Evolutionary conservation across 1,284 basidiomycete genomes (phyloP).

Genomic region (Heterobasidion occidentale): DNA sequence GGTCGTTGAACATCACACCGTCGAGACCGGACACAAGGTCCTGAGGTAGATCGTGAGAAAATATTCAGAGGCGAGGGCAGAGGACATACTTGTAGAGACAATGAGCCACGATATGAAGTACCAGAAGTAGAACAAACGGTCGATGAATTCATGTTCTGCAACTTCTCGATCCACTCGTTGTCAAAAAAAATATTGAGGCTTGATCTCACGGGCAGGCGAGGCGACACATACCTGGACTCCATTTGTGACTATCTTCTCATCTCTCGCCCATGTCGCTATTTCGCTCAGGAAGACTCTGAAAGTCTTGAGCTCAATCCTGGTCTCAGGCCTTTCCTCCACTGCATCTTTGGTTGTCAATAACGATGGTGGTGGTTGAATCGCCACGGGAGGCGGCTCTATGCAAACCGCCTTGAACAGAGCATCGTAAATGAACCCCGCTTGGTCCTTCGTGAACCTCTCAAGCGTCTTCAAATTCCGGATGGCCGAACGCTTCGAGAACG

Average conservation of each 20-base stretch:
- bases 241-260: conserved; percentile 90
- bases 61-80: background rate
- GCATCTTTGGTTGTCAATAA: conserved; percentile 49
- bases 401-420: conserved; percentile 86
- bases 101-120: conserved; percentile 64
- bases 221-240: conserved; percentile 68
- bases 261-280: conserved; percentile 92
- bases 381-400: conserved; percentile 57
- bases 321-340: conserved; percentile 77
- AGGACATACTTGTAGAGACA: conserved; percentile 59
- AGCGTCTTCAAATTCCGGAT: conserved; percentile 83
- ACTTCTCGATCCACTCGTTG: conserved; percentile 75
- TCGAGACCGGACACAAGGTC: conserved; percentile 89
- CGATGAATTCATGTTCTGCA: conserved; percentile 79
- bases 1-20: conserved; percentile 90
- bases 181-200: conserved; percentile 12
- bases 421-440: conserved; percentile 87
- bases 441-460: conserved; percentile 83
- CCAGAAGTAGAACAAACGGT: conserved; percentile 87
- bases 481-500: conserved; percentile 92
- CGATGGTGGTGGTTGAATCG: conserved; percentile 34
- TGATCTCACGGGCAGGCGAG: conserved; percentile 2
- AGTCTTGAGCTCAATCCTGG: conserved; percentile 79
- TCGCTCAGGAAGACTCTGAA: conserved; percentile 91
- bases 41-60: conserved; percentile 28